phyloP scores from a whole-genome alignment of 2,329 filamentous ascomycete genomes.

The Sodiomyces alkalinus region DNA sequence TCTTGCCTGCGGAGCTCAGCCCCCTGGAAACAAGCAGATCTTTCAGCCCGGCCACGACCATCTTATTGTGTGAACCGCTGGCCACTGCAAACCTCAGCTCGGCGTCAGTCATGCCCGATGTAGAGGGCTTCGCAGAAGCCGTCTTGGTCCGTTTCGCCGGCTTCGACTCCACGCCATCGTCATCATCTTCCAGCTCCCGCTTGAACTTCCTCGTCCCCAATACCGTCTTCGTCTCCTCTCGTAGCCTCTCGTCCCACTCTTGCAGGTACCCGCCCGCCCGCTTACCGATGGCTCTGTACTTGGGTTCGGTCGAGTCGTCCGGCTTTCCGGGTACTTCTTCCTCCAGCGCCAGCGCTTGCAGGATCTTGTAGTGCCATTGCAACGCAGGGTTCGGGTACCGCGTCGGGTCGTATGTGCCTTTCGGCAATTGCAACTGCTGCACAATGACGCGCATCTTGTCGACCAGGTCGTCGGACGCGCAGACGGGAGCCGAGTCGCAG shows the following conservation, averaged over 20 bases:
- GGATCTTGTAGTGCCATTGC: slow-evolving; percentile 93
- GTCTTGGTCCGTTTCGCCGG: slow-evolving; percentile 31
- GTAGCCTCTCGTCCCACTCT: slow-evolving; percentile 59
- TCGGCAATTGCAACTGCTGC: slow-evolving; percentile 78
- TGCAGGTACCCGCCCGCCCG: slow-evolving; percentile 65
- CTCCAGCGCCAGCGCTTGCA: slow-evolving; percentile 81
- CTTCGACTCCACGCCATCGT: slow-evolving; percentile 22
- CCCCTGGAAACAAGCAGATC: slow-evolving; percentile 31
- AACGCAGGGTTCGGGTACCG: slow-evolving; percentile 86
- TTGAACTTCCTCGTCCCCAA: slow-evolving; percentile 29
- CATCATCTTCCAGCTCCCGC: slow-evolving; percentile 32
- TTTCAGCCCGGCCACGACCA: slow-evolving; percentile 38
- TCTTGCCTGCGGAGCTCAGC: slow-evolving; percentile 32
- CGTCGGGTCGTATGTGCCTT: slow-evolving; percentile 64
- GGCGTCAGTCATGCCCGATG: slow-evolving; percentile 23
- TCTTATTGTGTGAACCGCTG: slow-evolving; percentile 31
- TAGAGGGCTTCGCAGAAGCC: slow-evolving; percentile 16
- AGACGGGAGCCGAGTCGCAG: slow-evolving; percentile 47
- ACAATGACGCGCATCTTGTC: slow-evolving; percentile 72
- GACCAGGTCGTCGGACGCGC: slow-evolving; percentile 54
- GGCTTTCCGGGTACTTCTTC: slow-evolving; percentile 69
- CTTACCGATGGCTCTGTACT: slow-evolving; percentile 79
- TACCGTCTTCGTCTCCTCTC: slow-evolving; percentile 31
- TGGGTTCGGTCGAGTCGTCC: slow-evolving; percentile 69
- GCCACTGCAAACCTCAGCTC: slow-evolving; percentile 30